Percentiles rank a stretch among this genome's conserved stretches.
phyloP scores from a whole-genome alignment of 495 filamentous ascomycete genomes.

The Penicillium antarcticum region DNA sequence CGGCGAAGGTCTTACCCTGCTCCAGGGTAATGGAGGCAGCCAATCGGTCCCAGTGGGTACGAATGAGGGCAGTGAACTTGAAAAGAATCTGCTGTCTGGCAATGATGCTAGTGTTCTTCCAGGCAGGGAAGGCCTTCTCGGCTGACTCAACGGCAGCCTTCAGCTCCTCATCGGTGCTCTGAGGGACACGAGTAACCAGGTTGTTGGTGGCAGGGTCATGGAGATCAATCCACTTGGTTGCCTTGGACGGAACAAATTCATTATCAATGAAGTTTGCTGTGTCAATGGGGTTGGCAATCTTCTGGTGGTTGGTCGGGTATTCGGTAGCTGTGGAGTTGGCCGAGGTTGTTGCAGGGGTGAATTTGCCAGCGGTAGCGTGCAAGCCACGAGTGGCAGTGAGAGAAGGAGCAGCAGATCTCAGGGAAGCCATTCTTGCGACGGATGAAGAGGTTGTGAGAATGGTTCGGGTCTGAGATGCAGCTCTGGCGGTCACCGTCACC shows the following conservation, averaged over 20 bases:
- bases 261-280: constrained; percentile 94
- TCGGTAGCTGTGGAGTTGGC: constrained; percentile 59
- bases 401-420: constrained; percentile 13
- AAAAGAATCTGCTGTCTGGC: constrained; percentile 95
- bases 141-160: constrained; percentile 84
- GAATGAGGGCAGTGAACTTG: constrained; percentile 85
- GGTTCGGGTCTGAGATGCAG: constrained; percentile 26
- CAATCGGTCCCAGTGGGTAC: constrained; percentile 92
- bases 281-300: constrained; percentile 68
- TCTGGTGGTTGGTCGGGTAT: constrained; percentile 81
- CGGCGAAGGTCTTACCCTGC: constrained; percentile 97
- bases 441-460: constrained; percentile 25
- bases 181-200: constrained; percentile 94
- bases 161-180: constrained; percentile 88
- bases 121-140: constrained; percentile 83
- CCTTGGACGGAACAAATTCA: constrained; percentile 71
- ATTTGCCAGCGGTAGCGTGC: constrained; percentile 60
- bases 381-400: constrained; percentile 37
- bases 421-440: constrained; percentile 14
- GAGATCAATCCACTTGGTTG: constrained; percentile 84
- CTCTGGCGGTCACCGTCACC: constrained; percentile 23
- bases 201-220: constrained; percentile 97
- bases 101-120: constrained; percentile 81
- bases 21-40: constrained; percentile 95
- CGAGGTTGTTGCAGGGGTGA: constrained; percentile 51